Evolutionary conservation across 2,329 filamentous ascomycete species (phyloP).

Genomic region (Talaromyces sp.): DNA sequence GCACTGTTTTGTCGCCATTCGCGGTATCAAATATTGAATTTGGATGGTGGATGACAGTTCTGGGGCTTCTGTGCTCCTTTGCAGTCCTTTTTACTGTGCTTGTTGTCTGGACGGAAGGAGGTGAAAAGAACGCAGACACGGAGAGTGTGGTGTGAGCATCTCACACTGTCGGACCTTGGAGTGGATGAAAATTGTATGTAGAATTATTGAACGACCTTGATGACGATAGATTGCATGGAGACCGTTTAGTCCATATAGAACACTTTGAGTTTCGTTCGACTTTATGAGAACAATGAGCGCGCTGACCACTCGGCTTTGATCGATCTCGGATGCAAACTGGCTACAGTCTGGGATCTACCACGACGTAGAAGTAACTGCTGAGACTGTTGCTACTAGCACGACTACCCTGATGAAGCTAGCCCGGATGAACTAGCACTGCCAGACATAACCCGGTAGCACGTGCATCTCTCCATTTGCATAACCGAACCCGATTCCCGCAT

Average conservation of each 20-base stretch:
- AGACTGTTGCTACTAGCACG: no score
- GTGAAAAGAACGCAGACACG: background rate
- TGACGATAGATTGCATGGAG: background rate
- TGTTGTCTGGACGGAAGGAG: constrained; percentile 5
- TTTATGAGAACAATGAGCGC: background rate
- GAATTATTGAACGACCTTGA: background rate
- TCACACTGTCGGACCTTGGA: background rate
- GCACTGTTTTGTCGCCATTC: constrained; percentile 12
- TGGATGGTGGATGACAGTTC: constrained; percentile 11
- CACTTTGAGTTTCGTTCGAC: background rate
- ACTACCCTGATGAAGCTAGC: no score
- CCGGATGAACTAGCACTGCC: no score
- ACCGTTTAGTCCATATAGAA: background rate
- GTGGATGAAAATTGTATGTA: background rate
- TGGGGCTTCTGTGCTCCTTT: constrained; percentile 3
- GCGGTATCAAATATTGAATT: background rate
- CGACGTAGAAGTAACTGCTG: no score
- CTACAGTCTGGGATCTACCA: no score
- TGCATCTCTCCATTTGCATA: no score
- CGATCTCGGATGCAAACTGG: background rate
- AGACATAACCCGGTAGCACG: no score
- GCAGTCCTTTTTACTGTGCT: constrained; percentile 2
- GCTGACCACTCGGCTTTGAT: background rate
- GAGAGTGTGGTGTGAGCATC: background rate
- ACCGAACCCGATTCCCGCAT: no score